Conservation (phyloP, 2,329 filamentous ascomycete genomes). For the Arthrobotrys pseudoclavata region DNA sequence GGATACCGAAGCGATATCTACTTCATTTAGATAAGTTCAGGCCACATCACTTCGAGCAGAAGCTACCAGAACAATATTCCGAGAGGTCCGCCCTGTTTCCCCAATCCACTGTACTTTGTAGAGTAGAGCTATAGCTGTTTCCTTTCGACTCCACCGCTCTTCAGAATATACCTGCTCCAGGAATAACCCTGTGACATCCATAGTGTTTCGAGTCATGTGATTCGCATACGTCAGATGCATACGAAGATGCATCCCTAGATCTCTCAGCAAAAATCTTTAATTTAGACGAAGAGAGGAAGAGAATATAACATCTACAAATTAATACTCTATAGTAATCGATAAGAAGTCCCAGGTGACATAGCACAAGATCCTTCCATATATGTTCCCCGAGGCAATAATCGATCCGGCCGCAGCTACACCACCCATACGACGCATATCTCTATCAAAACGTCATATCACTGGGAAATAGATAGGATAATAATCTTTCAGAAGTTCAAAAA, state of each 20-base stretch:
- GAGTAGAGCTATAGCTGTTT: not conserved
- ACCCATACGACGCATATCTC: not conserved
- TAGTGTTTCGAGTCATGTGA: not conserved
- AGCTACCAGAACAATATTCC: not conserved
- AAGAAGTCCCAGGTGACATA: not conserved
- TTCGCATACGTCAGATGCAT: not conserved
- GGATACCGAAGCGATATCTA: no score
- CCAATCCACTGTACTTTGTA: no score
- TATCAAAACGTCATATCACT: not conserved
- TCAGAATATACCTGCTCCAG: slow-evolving; percentile 21
- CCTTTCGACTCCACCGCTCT: slow-evolving; percentile 19
- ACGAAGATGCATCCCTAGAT: not conserved
- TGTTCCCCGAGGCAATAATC: not conserved
- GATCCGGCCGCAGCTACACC: no score
- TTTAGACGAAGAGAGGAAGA: not conserved
- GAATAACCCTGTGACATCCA: slow-evolving; percentile 9
- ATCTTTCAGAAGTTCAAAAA: slow-evolving; percentile 18
- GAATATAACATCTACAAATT: no score
- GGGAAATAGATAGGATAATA: not conserved
- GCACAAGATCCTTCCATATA: not conserved
- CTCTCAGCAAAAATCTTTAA: not conserved
- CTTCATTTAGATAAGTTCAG: not conserved
- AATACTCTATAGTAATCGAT: not conserved
- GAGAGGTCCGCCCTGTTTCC: not conserved
- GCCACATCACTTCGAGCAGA: not conserved